Conservation (phyloP, 495 filamentous ascomycete genomes). For the Daldinia caldariorum region DNA sequence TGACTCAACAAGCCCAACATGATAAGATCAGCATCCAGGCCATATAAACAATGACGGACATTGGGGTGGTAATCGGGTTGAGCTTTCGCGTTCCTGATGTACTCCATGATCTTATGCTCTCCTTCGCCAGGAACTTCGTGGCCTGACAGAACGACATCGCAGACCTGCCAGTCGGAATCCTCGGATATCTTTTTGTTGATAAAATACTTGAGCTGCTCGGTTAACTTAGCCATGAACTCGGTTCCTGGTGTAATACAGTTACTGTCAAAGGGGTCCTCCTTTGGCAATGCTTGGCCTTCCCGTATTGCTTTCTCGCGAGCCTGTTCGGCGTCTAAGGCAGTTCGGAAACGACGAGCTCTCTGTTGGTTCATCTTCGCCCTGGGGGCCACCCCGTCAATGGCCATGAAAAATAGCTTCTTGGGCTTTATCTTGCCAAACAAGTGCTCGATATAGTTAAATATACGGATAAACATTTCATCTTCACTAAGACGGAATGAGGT, state of each 20-base stretch:
- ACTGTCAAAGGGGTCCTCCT: slow-evolving; percentile 96
- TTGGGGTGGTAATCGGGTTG: slow-evolving; percentile 96
- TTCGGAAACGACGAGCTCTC: slow-evolving; percentile 92
- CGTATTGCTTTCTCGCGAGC: slow-evolving; percentile 88
- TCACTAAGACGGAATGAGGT: slow-evolving; percentile 93
- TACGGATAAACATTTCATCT: slow-evolving; percentile 98
- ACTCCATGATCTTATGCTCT: slow-evolving; percentile 99
- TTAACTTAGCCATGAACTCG: slow-evolving; percentile 96
- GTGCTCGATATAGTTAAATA: slow-evolving; percentile 99
- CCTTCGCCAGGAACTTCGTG: slow-evolving; percentile 99
- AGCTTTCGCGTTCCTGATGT: slow-evolving; percentile 94
- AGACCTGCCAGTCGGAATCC: slow-evolving; percentile 95
- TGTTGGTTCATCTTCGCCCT: slow-evolving; percentile 99
- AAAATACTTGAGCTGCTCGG: slow-evolving; percentile 95
- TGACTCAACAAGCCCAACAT: slow-evolving; percentile 98
- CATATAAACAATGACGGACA: slow-evolving; percentile 95
- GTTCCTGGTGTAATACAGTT: slow-evolving; percentile 99
- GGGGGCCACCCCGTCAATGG: slow-evolving; percentile 96
- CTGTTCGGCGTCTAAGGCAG: slow-evolving; percentile 87
- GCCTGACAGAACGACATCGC: slow-evolving; percentile 94
- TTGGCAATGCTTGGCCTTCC: slow-evolving; percentile 91
- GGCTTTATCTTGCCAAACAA: slow-evolving; percentile 98
- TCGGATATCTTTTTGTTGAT: slow-evolving; percentile 98
- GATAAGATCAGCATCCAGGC: slow-evolving; percentile 96
- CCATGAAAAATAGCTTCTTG: slow-evolving; percentile 99